Conservation (phyloP, 225 moss, liverwort and hornwort genomes). For the Sphagnum contortum region DNA sequence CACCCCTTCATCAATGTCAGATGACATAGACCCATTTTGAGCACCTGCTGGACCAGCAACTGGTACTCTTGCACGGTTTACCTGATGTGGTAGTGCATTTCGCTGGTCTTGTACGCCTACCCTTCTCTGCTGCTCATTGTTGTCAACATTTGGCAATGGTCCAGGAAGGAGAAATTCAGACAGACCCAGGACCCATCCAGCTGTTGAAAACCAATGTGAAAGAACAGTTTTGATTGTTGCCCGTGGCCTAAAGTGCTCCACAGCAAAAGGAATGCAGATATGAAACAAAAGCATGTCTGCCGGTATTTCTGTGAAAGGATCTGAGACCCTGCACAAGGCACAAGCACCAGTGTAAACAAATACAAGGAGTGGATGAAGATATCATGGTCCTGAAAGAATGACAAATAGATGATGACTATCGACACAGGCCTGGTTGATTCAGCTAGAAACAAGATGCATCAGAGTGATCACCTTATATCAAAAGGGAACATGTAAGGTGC, state of each 20-base stretch:
- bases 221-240: constrained; percentile 44
- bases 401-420: too few relatives aligned
- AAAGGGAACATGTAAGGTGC: constrained; percentile 55
- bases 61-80: constrained; percentile 29
- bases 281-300: constrained; percentile 61
- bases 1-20: constrained; percentile 7
- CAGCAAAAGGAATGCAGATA: constrained; percentile 58
- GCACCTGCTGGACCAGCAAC: constrained; percentile 25
- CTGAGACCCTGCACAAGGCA: constrained; percentile 30
- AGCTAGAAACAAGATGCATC: too few relatives aligned
- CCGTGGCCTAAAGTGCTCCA: constrained; percentile 59
- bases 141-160: constrained; percentile 43
- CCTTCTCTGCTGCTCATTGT: constrained; percentile 41
- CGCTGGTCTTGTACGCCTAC: constrained; percentile 22
- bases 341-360: not conserved
- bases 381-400: too few relatives aligned
- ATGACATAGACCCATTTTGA: constrained; percentile 17
- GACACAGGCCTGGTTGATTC: not conserved
- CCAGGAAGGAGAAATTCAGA: constrained; percentile 39
- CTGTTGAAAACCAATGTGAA: constrained; percentile 40
- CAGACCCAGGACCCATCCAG: constrained; percentile 40
- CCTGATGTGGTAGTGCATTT: constrained; percentile 21
- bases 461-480: constrained; percentile 31
- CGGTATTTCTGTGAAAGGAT: constrained; percentile 52
- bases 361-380: too few relatives aligned